These are phyloP conservation scores for Blastobotrys serpentis DNA, from an alignment of 1,139 yeast genomes.

Conservation along the genomic window DNA sequence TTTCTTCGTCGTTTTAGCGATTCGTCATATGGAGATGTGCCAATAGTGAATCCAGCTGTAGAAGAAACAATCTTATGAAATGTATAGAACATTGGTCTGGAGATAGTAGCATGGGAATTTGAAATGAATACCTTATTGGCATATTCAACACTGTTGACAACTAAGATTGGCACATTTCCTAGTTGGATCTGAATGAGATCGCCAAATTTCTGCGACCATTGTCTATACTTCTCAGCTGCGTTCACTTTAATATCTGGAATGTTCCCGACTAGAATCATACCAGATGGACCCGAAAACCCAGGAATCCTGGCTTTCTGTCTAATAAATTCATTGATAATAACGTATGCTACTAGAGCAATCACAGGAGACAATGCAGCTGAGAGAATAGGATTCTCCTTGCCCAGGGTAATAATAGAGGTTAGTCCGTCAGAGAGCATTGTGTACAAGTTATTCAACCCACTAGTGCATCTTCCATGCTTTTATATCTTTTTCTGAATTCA, in stretches of 20 bases:
- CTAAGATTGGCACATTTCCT: conserved; percentile 55
- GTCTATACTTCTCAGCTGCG: conserved; percentile 37
- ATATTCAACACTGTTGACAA: conserved; percentile 61
- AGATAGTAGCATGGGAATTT: conserved; percentile 53
- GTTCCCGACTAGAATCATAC: conserved; percentile 24
- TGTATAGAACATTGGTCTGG: conserved; percentile 64
- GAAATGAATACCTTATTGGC: conserved; percentile 54
- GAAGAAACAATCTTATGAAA: conserved; percentile 65
- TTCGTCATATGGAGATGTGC: conserved; percentile 67
- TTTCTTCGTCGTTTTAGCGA: conserved; percentile 55
- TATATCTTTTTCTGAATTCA: background rate
- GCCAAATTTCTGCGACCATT: conserved; percentile 49
- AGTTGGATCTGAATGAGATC: conserved; percentile 60
- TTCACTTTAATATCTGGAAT: conserved; percentile 17
- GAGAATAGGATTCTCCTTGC: conserved; percentile 5
- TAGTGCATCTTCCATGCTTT: background rate
- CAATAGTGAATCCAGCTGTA: conserved; percentile 58
- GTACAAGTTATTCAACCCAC: background rate
- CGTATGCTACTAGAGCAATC: conserved; percentile 14
- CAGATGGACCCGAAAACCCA: conserved; percentile 23
- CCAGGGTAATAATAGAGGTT: background rate
- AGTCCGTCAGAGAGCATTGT: conserved; percentile 8
- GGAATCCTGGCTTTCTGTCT: conserved; percentile 19
- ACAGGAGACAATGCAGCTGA: conserved; percentile 2
- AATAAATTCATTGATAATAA: conserved; percentile 21